Evolutionary conservation across 2,329 filamentous ascomycete genomes (phyloP).

Genomic region (Fusarium sp.): DNA sequence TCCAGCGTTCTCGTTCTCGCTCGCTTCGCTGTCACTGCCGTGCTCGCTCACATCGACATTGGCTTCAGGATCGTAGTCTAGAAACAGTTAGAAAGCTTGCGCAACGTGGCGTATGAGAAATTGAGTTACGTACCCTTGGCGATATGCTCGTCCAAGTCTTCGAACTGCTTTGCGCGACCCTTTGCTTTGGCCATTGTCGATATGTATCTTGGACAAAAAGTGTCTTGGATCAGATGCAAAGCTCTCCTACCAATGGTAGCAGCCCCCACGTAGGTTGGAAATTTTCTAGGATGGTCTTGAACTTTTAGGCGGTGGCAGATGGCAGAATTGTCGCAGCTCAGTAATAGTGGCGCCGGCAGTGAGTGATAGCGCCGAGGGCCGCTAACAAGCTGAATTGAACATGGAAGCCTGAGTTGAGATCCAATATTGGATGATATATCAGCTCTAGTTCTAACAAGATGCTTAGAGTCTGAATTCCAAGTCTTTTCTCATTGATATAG

Average conservation of each 20-base stretch:
- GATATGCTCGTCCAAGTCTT: constrained; percentile 71
- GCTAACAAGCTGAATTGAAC: constrained; percentile 14
- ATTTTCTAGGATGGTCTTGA: constrained; percentile 50
- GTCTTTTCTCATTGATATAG: no score
- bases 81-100: constrained; percentile 22
- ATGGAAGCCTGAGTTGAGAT: constrained; percentile 2
- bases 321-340: constrained; percentile 55
- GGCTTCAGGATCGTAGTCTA: constrained; percentile 83
- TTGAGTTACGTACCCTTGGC: constrained; percentile 64
- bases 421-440: neutral
- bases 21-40: constrained; percentile 63
- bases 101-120: neutral
- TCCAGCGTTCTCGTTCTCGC: constrained; percentile 67
- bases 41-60: constrained; percentile 67
- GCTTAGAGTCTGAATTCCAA: neutral
- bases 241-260: constrained; percentile 18
- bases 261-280: constrained; percentile 48
- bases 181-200: constrained; percentile 63
- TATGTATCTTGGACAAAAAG: constrained; percentile 36
- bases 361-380: constrained; percentile 20
- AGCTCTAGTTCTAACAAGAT: constrained; percentile 2
- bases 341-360: neutral
- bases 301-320: constrained; percentile 64
- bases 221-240: constrained; percentile 25
- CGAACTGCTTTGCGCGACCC: constrained; percentile 69